A percentile compares a stretch with the other conserved stretches of the same genome.
Evolutionary conservation across 2,329 filamentous ascomycete species (phyloP).

Genomic region (Tolypocladium sp.): DNA sequence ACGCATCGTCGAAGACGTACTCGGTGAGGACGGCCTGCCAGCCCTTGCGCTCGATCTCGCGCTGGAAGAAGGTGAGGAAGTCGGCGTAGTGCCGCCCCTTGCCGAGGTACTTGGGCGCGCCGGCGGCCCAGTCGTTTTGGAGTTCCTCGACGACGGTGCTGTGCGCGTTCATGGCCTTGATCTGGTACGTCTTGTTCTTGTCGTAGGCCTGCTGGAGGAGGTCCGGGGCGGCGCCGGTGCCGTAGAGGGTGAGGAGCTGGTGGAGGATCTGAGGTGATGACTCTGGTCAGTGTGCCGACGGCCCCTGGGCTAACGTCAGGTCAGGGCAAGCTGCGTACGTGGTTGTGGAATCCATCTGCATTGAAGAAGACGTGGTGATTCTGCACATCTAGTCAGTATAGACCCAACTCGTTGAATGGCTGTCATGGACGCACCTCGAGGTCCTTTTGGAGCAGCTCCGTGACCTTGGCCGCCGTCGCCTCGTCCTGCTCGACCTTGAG

Average conservation of each 20-base stretch:
- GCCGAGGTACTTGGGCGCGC: constrained; percentile 52
- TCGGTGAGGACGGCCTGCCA: constrained; percentile 55
- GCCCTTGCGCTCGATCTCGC: constrained; percentile 54
- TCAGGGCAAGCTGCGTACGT: constrained; percentile 35
- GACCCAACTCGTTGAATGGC: neutral
- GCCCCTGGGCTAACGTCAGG: too few relatives aligned
- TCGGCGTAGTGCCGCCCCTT: constrained; percentile 56
- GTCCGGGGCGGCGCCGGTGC: constrained; percentile 55
- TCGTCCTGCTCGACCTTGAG: constrained; percentile 37
- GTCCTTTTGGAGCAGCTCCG: constrained; percentile 67
- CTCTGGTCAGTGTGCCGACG: neutral
- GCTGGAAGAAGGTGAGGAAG: constrained; percentile 68
- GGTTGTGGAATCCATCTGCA: constrained; percentile 66
- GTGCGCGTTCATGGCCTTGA: constrained; percentile 37
- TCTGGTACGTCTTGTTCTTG: constrained; percentile 58
- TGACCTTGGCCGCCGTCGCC: constrained; percentile 52
- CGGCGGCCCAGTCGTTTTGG: constrained; percentile 36
- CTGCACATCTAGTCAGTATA: constrained; percentile 5
- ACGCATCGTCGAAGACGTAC: constrained; percentile 60
- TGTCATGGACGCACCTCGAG: constrained; percentile 38
- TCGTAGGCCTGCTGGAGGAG: constrained; percentile 57
- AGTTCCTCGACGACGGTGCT: constrained; percentile 45
- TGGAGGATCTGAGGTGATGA: constrained; percentile 48
- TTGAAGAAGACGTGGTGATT: constrained; percentile 77
- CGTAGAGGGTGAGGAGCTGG: constrained; percentile 67